These are phyloP conservation scores for Neoascochyta sp. DNA, from an alignment of 2,329 filamentous ascomycete species.

Conservation along the genomic window DNA sequence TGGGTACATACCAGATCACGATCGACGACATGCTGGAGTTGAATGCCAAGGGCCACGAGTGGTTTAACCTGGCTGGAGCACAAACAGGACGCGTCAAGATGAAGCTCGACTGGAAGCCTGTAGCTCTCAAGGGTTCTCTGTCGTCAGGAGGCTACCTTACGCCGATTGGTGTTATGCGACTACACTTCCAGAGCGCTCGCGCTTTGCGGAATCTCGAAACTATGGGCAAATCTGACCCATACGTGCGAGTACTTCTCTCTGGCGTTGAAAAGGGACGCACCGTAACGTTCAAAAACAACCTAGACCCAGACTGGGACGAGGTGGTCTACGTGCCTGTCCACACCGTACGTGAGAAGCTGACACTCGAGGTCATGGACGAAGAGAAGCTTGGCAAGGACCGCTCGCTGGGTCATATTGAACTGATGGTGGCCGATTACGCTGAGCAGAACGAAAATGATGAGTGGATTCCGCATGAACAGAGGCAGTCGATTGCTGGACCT, in stretches of 20 bases:
- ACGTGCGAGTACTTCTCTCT: slow-evolving; percentile 81
- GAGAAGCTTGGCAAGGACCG: slow-evolving; percentile 91
- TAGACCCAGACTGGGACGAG: slow-evolving; percentile 94
- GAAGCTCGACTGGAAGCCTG: slow-evolving; percentile 91
- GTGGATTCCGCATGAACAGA: slow-evolving; percentile 74
- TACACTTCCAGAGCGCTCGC: slow-evolving; percentile 81
- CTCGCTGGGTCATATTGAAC: slow-evolving; percentile 75
- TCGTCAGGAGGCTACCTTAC: slow-evolving; percentile 85
- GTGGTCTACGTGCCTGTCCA: slow-evolving; percentile 92
- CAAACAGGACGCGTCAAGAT: slow-evolving; percentile 86
- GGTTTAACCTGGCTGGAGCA: slow-evolving; percentile 82
- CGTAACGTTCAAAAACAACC: slow-evolving; percentile 92
- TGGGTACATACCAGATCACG: slow-evolving; percentile 94
- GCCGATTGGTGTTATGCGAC: slow-evolving; percentile 89
- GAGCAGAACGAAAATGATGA: slow-evolving; percentile 73
- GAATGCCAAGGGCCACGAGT: slow-evolving; percentile 90
- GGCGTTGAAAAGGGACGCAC: slow-evolving; percentile 88
- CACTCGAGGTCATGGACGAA: slow-evolving; percentile 93
- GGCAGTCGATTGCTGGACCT: slow-evolving; percentile 62
- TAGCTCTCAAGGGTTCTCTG: slow-evolving; percentile 74
- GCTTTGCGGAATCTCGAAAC: slow-evolving; percentile 90
- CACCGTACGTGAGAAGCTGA: slow-evolving; percentile 74
- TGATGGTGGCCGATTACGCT: slow-evolving; percentile 75
- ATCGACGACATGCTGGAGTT: slow-evolving; percentile 88
- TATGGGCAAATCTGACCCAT: slow-evolving; percentile 95